Percentiles rank a stretch among this genome's conserved stretches.
Conservation (phyloP, 208 protist species). For the Acanthamoeba royreba region DNA sequence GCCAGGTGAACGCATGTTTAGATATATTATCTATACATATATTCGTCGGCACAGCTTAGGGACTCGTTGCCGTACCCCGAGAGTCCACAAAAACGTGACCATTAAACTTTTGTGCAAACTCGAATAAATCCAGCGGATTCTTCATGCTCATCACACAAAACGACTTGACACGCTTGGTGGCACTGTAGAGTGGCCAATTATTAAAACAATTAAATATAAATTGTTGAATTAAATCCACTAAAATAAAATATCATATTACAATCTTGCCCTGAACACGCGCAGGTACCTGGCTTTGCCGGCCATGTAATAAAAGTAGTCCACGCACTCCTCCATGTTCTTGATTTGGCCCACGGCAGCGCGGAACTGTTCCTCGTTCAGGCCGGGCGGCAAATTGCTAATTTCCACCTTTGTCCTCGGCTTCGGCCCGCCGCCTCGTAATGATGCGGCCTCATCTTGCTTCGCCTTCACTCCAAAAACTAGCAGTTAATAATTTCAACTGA, state of each 20-base stretch:
- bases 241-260: not conserved
- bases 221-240: not conserved
- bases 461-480: too few relatives aligned
- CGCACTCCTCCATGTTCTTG: not conserved
- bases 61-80: not conserved
- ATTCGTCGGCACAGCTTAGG: not conserved
- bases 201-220: not conserved
- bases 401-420: not conserved
- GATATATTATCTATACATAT: not conserved
- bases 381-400: not conserved
- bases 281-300: constrained; percentile 21
- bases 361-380: constrained; percentile 12
- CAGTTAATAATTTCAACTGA: too few relatives aligned
- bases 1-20: not conserved
- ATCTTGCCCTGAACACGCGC: too few relatives aligned
- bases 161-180: not conserved
- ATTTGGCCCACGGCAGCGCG: not conserved
- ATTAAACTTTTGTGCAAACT: constrained; percentile 34
- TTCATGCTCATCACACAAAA: not conserved
- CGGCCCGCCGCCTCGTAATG: not conserved
- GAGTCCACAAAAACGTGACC: not conserved
- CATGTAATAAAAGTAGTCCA: constrained; percentile 36
- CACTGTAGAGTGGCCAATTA: not conserved
- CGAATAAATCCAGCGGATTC: not conserved
- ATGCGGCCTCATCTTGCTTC: not conserved